These are phyloP conservation scores for Punctularia strigosozonata DNA, from an alignment of 768 basidiomycete species.

Conservation along the genomic window DNA sequence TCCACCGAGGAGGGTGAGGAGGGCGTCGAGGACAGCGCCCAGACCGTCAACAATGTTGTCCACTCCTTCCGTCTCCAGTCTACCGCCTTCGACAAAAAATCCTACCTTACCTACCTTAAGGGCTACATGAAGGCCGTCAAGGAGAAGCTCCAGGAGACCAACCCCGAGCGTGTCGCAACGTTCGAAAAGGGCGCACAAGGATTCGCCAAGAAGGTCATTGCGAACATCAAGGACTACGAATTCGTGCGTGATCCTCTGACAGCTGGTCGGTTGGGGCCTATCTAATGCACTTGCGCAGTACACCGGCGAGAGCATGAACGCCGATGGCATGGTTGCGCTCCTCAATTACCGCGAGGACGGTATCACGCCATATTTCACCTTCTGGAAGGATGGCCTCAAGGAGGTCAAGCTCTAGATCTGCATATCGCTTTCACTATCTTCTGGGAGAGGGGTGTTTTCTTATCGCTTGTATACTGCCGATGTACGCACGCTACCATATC, in stretches of 20 bases:
- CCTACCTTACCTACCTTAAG: constrained; percentile 76
- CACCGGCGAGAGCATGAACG: constrained; percentile 62
- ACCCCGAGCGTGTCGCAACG: constrained; percentile 48
- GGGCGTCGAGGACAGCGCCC: constrained; percentile 65
- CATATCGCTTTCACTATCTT: background rate
- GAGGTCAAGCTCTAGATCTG: constrained; percentile 49
- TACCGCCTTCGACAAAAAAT: constrained; percentile 85
- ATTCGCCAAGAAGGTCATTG: constrained; percentile 82
- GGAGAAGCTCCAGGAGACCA: constrained; percentile 35
- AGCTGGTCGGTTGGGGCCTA: background rate
- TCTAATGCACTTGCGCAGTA: constrained; percentile 31
- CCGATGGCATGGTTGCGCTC: constrained; percentile 90
- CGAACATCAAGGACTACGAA: constrained; percentile 88
- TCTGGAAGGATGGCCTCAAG: constrained; percentile 95
- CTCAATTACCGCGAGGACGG: constrained; percentile 92
- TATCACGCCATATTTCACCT: constrained; percentile 78
- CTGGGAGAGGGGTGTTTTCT: too few species aligned
- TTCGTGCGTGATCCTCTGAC: constrained; percentile 45
- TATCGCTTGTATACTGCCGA: too few species aligned
- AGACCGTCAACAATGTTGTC: constrained; percentile 78
- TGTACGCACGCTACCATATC: too few species aligned
- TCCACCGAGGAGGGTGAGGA: constrained; percentile 84
- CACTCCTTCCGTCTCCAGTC: constrained; percentile 82
- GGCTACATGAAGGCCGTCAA: constrained; percentile 94
- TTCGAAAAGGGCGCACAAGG: constrained; percentile 76